These are phyloP conservation scores for Paramecium tetraurelia DNA, from an alignment of 73 alveolate species.

Conservation along the genomic window DNA sequence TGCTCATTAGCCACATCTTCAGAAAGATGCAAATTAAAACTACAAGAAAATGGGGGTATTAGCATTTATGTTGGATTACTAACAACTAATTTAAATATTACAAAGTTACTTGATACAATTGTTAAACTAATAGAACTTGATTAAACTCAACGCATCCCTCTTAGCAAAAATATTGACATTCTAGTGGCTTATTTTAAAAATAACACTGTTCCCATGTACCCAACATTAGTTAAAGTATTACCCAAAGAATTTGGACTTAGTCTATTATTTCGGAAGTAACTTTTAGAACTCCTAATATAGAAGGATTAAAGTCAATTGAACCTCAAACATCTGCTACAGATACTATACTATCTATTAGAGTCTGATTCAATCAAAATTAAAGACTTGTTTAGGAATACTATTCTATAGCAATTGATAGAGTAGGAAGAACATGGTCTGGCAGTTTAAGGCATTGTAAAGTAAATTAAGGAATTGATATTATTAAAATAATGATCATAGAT, in stretches of 20 bases:
- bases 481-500: slow-evolving; percentile 26
- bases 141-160: neutral
- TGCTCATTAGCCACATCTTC: slow-evolving; percentile 3
- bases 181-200: neutral
- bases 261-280: neutral
- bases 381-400: neutral
- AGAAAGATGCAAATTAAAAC: slow-evolving; percentile 1
- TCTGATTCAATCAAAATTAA: neutral
- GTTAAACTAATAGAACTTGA: neutral
- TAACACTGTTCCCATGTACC: slow-evolving; percentile 39
- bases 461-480: slow-evolving; percentile 33
- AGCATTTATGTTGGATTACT: neutral
- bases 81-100: slow-evolving; percentile 16
- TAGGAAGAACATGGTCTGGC: slow-evolving; percentile 49
- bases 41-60: slow-evolving; percentile 46
- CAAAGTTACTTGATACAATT: slow-evolving; percentile 23
- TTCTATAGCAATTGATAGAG: neutral
- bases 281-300: neutral
- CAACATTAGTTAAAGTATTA: neutral
- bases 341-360: neutral
- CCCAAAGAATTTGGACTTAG: neutral
- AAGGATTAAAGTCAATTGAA: neutral
- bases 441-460: slow-evolving; percentile 28
- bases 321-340: neutral
- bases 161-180: slow-evolving; percentile 7